A percentile compares a stretch with the other conserved stretches of the same genome.
phyloP scores from a whole-genome alignment of 805 yeast genomes.

The Ogataea siamensis region DNA sequence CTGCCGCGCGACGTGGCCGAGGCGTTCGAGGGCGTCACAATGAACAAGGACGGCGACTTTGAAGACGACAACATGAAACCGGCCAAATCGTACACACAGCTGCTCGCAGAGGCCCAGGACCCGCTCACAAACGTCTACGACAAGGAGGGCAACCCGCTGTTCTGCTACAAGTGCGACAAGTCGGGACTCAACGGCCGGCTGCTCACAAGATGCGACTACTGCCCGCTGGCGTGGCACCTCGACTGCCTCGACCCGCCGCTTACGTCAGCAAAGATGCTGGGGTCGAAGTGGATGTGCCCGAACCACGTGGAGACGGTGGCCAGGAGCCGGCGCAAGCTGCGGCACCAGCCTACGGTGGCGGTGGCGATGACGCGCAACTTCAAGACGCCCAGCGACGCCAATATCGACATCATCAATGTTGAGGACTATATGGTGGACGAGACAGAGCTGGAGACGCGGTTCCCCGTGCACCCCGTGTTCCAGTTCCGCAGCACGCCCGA shows the following conservation, averaged over 20 bases:
- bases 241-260: constrained; percentile 83
- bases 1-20: constrained; percentile 72
- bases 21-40: constrained; percentile 66
- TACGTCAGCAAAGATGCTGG: constrained; percentile 67
- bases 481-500: constrained; percentile 33
- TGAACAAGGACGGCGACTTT: constrained; percentile 71
- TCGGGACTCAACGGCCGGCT: constrained; percentile 60
- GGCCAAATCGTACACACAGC: constrained; percentile 38
- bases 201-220: constrained; percentile 77
- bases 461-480: constrained; percentile 38
- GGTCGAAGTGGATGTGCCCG: constrained; percentile 89
- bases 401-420: constrained; percentile 51
- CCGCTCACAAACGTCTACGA: constrained; percentile 61
- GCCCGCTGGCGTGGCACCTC: constrained; percentile 81
- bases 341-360: constrained; percentile 51
- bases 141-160: constrained; percentile 61
- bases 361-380: constrained; percentile 53
- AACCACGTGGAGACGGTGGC: constrained; percentile 62
- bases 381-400: constrained; percentile 39
- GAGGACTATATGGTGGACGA: constrained; percentile 33
- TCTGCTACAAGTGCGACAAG: constrained; percentile 74
- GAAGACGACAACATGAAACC: constrained; percentile 59
- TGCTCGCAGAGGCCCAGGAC: constrained; percentile 49
- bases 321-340: constrained; percentile 48
- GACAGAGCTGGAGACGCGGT: constrained; percentile 23